Evolutionary conservation across 2,329 filamentous ascomycete species (phyloP), one percentile per base, ranked within the genome.

Genomic region (Paecilomyces fulvus): DNA sequence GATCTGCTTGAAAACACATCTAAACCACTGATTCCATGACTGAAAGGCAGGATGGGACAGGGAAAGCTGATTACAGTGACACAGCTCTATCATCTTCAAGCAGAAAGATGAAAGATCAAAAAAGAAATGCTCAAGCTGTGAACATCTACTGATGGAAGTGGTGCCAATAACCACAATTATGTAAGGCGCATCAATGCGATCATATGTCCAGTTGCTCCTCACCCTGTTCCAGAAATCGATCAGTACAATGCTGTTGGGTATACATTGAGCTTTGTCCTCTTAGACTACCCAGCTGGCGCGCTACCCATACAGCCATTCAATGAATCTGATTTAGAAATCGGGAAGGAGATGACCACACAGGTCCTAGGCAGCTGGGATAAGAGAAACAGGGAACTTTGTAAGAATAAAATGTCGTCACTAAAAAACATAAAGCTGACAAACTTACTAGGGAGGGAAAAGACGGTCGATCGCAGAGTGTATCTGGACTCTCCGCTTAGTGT

Each of bases 211-310:
- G 75, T 86, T 0, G 84, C 84, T 12, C 83, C 84, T 1, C 85
- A 88, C 67, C 82, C 84, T 0, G 78, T 84, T 0, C 82, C 84
- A 1, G 76, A 79, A 9, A 79, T 85, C 55, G 85, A 88, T 70
- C 73, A 78, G 1, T 87, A 83, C 70, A 85, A 85, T 65, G 80
- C 79, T 0, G 79, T 83, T 0, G 80, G 83, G 56, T 87, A 87
- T 64, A 86, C 83, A 0, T 80, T 76, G 21, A 77, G 75, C 1
- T 86, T 84, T 63, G 83, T 86, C 8, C 63, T 87, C 55, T 67
- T 87, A 21, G 84, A 88, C 65, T 84, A 83, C 63, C 80, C 84
- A 0, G 80, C 83, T 1, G 85, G 80, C 0, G 70, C 67, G 0
- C 59, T 87, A 1, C 84, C 84, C 0, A 77, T 87, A 0, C 71